Evolutionary conservation across 148 eudicot genomes (phyloP), one percentile per base, ranked within the genome.

Genomic region (Chenopodium album): DNA sequence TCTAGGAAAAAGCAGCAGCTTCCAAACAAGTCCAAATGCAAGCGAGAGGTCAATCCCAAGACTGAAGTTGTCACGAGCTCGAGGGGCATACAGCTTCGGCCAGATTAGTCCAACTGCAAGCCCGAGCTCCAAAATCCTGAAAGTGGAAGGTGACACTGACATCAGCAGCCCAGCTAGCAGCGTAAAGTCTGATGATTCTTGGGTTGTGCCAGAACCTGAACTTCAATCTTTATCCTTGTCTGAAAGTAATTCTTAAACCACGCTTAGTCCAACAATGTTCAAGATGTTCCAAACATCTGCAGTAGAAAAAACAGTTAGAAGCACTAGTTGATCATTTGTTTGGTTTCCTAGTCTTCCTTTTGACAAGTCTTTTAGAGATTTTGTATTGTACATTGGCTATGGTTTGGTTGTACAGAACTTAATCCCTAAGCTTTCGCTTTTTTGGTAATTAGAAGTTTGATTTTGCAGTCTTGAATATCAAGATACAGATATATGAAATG

Each of bases 151-250:
- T 16, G 52, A 69, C 41, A 65, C n/a, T 29, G 34, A 73, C 65
- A 52, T 23, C 60, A 78, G 66, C 81, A 29, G 62, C 73, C 26
- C 73, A 29, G 73, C 29, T 14, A 37, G 70, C 26, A 67, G 50
- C 22, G 4, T 17, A 52, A 50, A 9, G 20, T 79, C 81, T 69
- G 34, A 31, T 66, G 75, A 71, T 20, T 41, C 16, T n/a, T 71
- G 54, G 75, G 26, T 2, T 22, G 22, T 20, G 22, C 26, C 66
- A 4, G 66, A 62, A n/a, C 66, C 66, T 62, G 66, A 56, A 56
- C 62, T 56, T 56, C 14, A 52, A 52, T 14, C 16, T 52, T 52
- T 52, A 52, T 52, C 12, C 56, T 7, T 41, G 4, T 22, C 7
- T 71, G n/a, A 46, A 19, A 41, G 1, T 28, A 22, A 67, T 11